These are phyloP conservation scores for Cutaneotrichosporon sp. DNA, from an alignment of 1,284 basidiomycete genomes.

Conservation along the genomic window DNA sequence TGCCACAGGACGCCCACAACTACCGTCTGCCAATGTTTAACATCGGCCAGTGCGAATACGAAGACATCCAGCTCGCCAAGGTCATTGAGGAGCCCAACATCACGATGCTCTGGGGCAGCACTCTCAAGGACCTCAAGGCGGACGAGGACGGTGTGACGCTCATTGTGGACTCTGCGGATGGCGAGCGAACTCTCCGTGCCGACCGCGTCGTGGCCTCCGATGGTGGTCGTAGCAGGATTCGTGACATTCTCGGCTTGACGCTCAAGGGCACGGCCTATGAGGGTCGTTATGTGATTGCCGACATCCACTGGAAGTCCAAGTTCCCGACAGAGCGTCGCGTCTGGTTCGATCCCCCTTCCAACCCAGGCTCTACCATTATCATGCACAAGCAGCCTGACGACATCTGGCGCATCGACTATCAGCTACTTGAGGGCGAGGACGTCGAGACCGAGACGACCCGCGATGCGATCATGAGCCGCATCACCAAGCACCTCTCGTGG, in stretches of 20 bases:
- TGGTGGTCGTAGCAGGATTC: slow-evolving; percentile 16
- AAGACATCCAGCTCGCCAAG: slow-evolving; percentile 16
- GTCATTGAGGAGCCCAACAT: slow-evolving; percentile 10
- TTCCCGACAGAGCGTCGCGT: slow-evolving; percentile 13
- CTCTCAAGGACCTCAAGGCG: not conserved
- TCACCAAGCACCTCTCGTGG: slow-evolving; percentile 20
- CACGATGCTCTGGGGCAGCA: slow-evolving; percentile 15
- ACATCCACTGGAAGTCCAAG: slow-evolving; percentile 21
- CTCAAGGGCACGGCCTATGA: slow-evolving; percentile 19
- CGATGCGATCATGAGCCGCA: slow-evolving; percentile 13
- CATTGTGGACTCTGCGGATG: slow-evolving; percentile 12
- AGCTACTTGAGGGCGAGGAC: slow-evolving; percentile 15
- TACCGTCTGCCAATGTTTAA: slow-evolving; percentile 18
- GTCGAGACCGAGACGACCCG: slow-evolving; percentile 13
- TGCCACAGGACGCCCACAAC: slow-evolving; percentile 9
- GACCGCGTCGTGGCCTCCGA: slow-evolving; percentile 15
- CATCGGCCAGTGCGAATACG: slow-evolving; percentile 22
- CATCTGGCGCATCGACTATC: slow-evolving; percentile 24
- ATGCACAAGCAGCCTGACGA: slow-evolving; percentile 25
- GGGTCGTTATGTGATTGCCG: slow-evolving; percentile 19
- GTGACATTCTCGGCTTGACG: slow-evolving; percentile 9
- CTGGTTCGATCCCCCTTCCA: slow-evolving; percentile 20
- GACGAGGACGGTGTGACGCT: slow-evolving; percentile 16
- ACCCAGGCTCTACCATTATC: slow-evolving; percentile 19
- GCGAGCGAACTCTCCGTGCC: slow-evolving; percentile 14